phyloP scores from a whole-genome alignment of 2,329 filamentous ascomycete genomes.

The Nigrospora oryzae region DNA sequence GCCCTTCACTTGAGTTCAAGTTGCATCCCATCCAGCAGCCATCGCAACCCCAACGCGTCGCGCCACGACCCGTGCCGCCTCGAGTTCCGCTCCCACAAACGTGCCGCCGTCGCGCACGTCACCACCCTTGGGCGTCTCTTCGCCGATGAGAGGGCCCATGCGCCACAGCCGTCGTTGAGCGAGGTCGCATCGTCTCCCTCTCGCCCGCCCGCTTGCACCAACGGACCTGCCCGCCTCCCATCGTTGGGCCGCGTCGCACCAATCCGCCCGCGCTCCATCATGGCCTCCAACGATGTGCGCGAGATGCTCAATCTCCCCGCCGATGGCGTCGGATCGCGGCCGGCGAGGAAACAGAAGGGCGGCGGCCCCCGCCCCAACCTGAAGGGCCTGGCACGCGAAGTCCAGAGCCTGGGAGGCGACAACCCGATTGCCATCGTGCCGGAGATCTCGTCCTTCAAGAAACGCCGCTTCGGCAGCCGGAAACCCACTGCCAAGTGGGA shows the following conservation, averaged over 20 bases:
- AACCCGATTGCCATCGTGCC: constrained; percentile 61
- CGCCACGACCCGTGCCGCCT: no score
- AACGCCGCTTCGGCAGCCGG: constrained; percentile 42
- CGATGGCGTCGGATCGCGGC: constrained; percentile 44
- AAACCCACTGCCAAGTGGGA: constrained; percentile 58
- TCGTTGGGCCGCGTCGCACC: background rate
- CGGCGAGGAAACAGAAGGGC: constrained; percentile 68
- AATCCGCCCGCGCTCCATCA: constrained; percentile 18
- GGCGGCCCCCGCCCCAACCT: constrained; percentile 50
- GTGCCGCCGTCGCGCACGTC: no score
- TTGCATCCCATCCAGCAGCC: no score
- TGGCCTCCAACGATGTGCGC: constrained; percentile 74
- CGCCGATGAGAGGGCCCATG: no score
- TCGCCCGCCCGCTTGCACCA: no score
- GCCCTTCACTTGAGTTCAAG: no score
- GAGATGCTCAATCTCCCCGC: constrained; percentile 78
- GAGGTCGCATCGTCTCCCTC: no score
- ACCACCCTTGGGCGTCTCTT: no score
- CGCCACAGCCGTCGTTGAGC: no score
- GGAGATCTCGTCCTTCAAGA: constrained; percentile 51
- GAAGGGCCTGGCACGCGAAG: constrained; percentile 57
- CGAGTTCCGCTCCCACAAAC: no score
- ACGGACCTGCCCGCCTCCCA: no score
- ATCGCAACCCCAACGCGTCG: no score
- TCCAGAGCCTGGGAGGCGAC: constrained; percentile 57